phyloP scores from a whole-genome alignment of 768 basidiomycete genomes.

The button mushroom (Agaricus bisporus) region DNA sequence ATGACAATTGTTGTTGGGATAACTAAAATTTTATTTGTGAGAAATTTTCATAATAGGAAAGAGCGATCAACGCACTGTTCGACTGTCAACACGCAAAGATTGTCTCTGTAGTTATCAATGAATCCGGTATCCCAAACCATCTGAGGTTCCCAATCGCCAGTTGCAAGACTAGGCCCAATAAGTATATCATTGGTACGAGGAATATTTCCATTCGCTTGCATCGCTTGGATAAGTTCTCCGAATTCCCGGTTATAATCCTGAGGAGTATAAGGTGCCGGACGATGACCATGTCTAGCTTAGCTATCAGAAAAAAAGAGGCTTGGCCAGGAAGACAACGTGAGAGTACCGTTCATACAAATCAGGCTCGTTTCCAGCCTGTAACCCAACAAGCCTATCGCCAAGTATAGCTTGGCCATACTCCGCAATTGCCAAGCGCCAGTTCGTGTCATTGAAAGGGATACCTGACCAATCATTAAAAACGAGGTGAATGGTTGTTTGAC shows the following conservation, averaged over 20 bases:
- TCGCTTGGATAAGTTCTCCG: conserved; percentile 31
- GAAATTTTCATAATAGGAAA: background rate
- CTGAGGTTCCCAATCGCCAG: conserved; percentile 43
- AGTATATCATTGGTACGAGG: conserved; percentile 31
- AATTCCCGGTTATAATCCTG: conserved; percentile 45
- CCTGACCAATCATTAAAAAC: conserved; percentile 14
- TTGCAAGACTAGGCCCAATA: conserved; percentile 60
- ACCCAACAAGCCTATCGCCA: conserved; percentile 57
- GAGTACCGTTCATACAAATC: conserved; percentile 53
- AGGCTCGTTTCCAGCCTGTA: conserved; percentile 75
- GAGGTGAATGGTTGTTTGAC: background rate
- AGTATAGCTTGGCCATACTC: conserved; percentile 55
- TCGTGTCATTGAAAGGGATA: conserved; percentile 64
- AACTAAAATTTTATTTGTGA: conserved; percentile 17
- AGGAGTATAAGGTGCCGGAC: conserved; percentile 19
- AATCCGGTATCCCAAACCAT: conserved; percentile 47
- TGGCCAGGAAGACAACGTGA: conserved; percentile 1
- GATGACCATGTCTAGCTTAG: conserved; percentile 14
- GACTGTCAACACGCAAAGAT: conserved; percentile 41
- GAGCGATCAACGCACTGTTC: conserved; percentile 40
- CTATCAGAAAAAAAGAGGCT: conserved; percentile 7
- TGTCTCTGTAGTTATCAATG: conserved; percentile 33
- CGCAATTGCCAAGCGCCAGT: conserved; percentile 49
- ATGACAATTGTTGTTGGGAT: conserved; percentile 53
- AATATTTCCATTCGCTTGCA: conserved; percentile 28